Evolutionary conservation across 2,329 filamentous ascomycete genomes (phyloP), one percentile per base, ranked within the genome.

Genomic region (Aplosporella prunicola): DNA sequence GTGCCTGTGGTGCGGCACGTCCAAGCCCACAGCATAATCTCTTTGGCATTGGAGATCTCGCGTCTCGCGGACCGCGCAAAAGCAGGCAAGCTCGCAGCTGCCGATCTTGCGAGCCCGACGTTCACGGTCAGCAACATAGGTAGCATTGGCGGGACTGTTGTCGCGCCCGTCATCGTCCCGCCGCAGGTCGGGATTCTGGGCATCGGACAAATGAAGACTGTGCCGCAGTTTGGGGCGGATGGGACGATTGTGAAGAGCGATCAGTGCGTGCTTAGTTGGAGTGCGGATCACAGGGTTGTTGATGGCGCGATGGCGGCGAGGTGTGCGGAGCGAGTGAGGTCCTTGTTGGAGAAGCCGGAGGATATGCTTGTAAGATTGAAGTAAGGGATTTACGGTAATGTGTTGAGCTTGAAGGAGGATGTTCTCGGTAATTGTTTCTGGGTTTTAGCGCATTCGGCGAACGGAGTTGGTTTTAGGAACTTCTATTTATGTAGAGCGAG

Each of bases 41-140:
- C 80, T 32, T 82, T 98, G 43, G 83, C 88, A 1, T 63, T 71
- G 13, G 86, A 94, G 57, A 72, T 96, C 35, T 60, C 63, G 7
- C 75, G 83, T 4, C 74, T 96, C 14, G 82, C 88, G 55, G 60
- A 63, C 3, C 76, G 86, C 8, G 89, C 86, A 2, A 67, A 72
- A 10, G 68, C 72, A n/a, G 85, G 86, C 20, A 85, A 82, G 58
- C 72, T 98, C 4, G 68, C 76, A 2, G 72, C 78, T 2, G 68
- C 72, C 13, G 88, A 98, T 59, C 70, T 98, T 45, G 73, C 70
- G 23, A 87, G 87, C 35, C 87, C 87, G 11, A 96, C 91, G 2
- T 89, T 98, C 52, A 95, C 91, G 0, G 78, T 98, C 33, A 94
- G 87, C 50, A 98, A 98, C 58, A 94, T 98, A 49, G 91, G 91